These are phyloP conservation scores for Leucocoprinus birnbaumii DNA, from an alignment of 768 basidiomycete species.

Conservation along the genomic window DNA sequence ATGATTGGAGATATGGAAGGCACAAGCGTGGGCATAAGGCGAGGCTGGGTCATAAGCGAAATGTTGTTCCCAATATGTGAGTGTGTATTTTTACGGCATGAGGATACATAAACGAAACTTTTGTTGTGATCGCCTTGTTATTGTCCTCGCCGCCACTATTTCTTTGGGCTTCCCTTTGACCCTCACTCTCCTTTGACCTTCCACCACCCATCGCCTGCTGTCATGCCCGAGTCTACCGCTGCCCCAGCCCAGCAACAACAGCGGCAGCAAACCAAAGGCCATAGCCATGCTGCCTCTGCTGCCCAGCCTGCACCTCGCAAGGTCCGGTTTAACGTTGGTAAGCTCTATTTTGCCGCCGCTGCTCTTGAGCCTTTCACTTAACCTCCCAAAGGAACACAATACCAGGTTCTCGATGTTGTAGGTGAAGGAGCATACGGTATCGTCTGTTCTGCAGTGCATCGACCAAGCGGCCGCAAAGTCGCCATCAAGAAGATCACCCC, in stretches of 20 bases:
- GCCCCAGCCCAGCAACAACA: slow-evolving; percentile 17
- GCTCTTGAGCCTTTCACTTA: slow-evolving; percentile 10
- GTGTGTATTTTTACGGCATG: slow-evolving; percentile 13
- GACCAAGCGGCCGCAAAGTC: slow-evolving; percentile 85
- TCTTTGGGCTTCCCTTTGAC: slow-evolving; percentile 7
- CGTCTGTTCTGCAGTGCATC: slow-evolving; percentile 90
- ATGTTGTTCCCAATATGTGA: slow-evolving; percentile 12
- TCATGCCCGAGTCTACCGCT: slow-evolving; percentile 24
- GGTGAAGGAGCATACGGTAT: slow-evolving; percentile 94
- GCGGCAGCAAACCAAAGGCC: slow-evolving; percentile 22
- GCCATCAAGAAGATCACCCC: slow-evolving; percentile 97
- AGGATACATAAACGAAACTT: slow-evolving; percentile 14
- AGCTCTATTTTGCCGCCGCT: slow-evolving; percentile 17
- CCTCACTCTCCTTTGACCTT: slow-evolving; percentile 17
- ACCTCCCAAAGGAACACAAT: slow-evolving; percentile 58
- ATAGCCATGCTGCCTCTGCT: slow-evolving; percentile 36
- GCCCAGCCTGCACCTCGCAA: slow-evolving; percentile 65
- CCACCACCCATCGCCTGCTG: slow-evolving; percentile 8
- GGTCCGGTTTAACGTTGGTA: slow-evolving; percentile 87
- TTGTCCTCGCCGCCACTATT: slow-evolving; percentile 13
- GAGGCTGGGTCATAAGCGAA: neutral
- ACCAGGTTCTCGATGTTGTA: slow-evolving; percentile 83
- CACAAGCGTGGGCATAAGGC: neutral
- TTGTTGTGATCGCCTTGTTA: slow-evolving; percentile 8
- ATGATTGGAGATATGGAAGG: slow-evolving; percentile 5